phyloP scores from a whole-genome alignment of 148 eudicot species.

The Salicornia ramosissima region DNA sequence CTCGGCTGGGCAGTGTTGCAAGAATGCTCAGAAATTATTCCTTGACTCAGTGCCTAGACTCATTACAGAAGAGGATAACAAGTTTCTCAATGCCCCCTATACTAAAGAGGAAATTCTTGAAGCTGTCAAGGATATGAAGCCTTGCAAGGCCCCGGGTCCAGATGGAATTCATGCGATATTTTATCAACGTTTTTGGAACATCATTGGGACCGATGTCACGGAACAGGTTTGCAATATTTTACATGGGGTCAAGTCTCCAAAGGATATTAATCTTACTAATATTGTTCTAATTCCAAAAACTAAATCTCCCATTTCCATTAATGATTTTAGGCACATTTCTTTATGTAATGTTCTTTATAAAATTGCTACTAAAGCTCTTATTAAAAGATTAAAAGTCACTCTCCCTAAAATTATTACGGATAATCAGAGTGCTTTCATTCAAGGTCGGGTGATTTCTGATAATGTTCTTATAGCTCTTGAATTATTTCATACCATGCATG shows the following conservation, averaged over 20 bases:
- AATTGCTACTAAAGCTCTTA: not conserved
- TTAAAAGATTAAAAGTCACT: not conserved
- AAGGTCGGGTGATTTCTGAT: too few species aligned
- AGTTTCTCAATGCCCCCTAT: too few species aligned
- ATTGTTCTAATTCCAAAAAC: not conserved
- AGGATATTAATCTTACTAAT: not conserved
- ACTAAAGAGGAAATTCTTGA: not conserved
- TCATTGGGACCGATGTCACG: not conserved
- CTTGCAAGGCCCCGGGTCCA: not conserved
- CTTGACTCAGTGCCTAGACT: too few species aligned
- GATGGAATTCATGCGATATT: not conserved
- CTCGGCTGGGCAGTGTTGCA: not conserved
- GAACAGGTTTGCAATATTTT: not conserved
- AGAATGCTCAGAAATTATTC: too few species aligned
- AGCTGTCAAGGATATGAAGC: not conserved
- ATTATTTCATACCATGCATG: conserved; percentile 6
- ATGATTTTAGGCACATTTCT: not conserved
- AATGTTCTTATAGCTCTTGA: not conserved
- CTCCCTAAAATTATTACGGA: not conserved
- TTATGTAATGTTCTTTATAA: conserved; percentile 1
- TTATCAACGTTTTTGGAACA: not conserved
- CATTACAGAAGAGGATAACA: not conserved
- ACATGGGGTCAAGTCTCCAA: not conserved
- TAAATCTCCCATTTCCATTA: not conserved
- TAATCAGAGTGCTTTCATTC: not conserved